Conservation (phyloP, 2,329 filamentous ascomycete species). For the Paraphaeosphaeria minitans region DNA sequence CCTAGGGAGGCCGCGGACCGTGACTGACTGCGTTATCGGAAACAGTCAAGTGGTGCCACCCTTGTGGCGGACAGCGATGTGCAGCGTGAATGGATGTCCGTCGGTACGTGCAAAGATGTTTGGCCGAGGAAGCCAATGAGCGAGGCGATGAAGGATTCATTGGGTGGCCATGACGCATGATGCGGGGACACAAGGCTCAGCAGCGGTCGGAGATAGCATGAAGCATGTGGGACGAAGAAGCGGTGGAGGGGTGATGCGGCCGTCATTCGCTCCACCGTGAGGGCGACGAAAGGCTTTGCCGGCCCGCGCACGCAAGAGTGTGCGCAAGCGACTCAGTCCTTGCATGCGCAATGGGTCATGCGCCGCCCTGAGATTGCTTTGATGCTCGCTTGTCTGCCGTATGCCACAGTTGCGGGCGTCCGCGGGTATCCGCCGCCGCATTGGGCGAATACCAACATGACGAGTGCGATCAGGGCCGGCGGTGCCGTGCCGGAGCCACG, state of each 20-base stretch:
- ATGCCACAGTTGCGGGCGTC: slow-evolving; percentile 4
- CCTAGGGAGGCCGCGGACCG: slow-evolving; percentile 1
- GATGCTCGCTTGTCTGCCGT: slow-evolving; percentile 6
- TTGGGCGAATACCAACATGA: slow-evolving; percentile 8
- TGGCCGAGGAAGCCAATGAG: slow-evolving; percentile 11
- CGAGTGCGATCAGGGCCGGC: neutral
- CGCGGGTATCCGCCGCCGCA: slow-evolving; percentile 12
- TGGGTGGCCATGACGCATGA: slow-evolving; percentile 12
- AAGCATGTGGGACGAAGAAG: slow-evolving; percentile 18
- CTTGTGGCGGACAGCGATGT: slow-evolving; percentile 9
- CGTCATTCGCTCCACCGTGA: slow-evolving; percentile 1
- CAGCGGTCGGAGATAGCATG: slow-evolving; percentile 17
- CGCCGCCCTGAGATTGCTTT: slow-evolving; percentile 6
- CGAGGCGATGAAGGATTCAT: slow-evolving; percentile 2
- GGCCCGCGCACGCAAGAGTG: neutral
- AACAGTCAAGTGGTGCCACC: slow-evolving; percentile 3
- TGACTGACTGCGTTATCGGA: slow-evolving; percentile 8
- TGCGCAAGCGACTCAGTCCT: slow-evolving; percentile 20
- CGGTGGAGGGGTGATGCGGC: slow-evolving; percentile 11
- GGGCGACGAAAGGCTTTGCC: neutral
- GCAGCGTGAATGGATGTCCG: slow-evolving; percentile 6
- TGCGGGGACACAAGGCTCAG: slow-evolving; percentile 6
- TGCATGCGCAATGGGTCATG: slow-evolving; percentile 16
- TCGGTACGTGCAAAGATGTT: slow-evolving; percentile 12
- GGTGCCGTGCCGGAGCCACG: neutral